Percentiles rank a stretch among this genome's conserved stretches.
Evolutionary conservation across 306 rosid species (phyloP).

Genomic region (Vachellia collinsii): DNA sequence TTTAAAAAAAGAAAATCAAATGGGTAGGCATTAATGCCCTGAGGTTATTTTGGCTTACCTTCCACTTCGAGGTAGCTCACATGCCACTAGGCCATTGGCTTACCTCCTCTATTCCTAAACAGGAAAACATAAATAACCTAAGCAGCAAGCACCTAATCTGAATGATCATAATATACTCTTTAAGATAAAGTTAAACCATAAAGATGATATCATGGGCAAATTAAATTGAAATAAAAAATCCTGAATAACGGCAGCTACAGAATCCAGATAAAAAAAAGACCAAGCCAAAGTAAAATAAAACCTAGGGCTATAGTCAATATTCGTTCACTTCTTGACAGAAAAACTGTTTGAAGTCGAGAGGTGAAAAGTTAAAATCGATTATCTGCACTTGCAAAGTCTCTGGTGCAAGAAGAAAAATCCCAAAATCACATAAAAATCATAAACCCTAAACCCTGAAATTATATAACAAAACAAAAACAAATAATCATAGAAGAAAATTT

Average conservation of each 20-base stretch:
- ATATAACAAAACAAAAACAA: not conserved
- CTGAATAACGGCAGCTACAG: not conserved
- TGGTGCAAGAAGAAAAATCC: not conserved
- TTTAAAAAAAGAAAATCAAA: no score
- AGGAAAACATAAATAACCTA: not conserved
- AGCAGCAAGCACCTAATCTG: not conserved
- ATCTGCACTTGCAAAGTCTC: not conserved
- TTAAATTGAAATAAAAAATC: not conserved
- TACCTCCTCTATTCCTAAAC: not conserved
- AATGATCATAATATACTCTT: not conserved
- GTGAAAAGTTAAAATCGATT: not conserved
- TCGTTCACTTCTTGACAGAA: not conserved
- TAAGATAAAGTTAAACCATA: not conserved
- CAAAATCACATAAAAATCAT: not conserved
- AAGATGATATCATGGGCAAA: not conserved
- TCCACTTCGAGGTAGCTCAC: no score
- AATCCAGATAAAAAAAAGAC: not conserved
- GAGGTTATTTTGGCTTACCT: no score
- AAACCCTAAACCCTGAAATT: slow-evolving; percentile 12
- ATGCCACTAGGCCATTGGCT: no score
- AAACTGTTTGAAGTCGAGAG: not conserved
- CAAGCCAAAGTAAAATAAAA: not conserved
- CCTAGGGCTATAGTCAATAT: not conserved
- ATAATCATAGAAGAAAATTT: no score
- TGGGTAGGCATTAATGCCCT: no score